Conservation (phyloP, 352 stramenopile genomes). For the Elongisporangium undulatum region DNA sequence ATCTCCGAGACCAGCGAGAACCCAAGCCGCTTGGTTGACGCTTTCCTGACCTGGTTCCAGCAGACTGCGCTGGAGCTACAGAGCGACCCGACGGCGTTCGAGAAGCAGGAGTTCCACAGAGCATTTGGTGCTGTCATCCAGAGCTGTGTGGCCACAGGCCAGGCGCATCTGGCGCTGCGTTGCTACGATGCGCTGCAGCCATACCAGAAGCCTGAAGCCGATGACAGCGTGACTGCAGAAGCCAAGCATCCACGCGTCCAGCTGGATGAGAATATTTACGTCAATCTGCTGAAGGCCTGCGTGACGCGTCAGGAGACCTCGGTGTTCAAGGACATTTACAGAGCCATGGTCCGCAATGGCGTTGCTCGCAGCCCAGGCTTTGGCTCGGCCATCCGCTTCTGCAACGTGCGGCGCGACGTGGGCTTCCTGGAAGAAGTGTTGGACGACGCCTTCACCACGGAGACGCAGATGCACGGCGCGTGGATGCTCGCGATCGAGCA, state of each 20-base stretch:
- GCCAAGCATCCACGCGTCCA: constrained; percentile 5
- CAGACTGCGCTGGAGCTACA: background rate
- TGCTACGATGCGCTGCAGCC: constrained; percentile 33
- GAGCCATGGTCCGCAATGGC: constrained; percentile 38
- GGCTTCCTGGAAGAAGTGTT: constrained; percentile 60
- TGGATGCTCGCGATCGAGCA: constrained; percentile 65
- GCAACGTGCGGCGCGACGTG: constrained; percentile 34
- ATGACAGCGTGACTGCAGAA: constrained; percentile 1
- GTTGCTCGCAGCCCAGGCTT: constrained; percentile 57
- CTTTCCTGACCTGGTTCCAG: constrained; percentile 38
- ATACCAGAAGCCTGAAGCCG: constrained; percentile 10
- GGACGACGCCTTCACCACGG: constrained; percentile 40
- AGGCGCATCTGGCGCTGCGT: constrained; percentile 43
- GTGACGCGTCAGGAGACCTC: constrained; percentile 23
- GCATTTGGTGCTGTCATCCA: constrained; percentile 72
- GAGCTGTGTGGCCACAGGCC: constrained; percentile 35
- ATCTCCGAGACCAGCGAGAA: constrained; percentile 10
- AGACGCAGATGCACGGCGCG: constrained; percentile 26
- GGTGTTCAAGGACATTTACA: constrained; percentile 53
- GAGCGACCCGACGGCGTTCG: constrained; percentile 1
- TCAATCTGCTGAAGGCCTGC: constrained; percentile 69
- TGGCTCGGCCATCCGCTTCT: constrained; percentile 66
- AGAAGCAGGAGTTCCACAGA: constrained; percentile 29
- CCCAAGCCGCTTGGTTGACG: constrained; percentile 9
- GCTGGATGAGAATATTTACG: constrained; percentile 76